Percentiles rank a stretch among this genome's conserved stretches.
phyloP scores from a whole-genome alignment of 768 basidiomycete genomes.

The Coprinopsis cinerea region DNA sequence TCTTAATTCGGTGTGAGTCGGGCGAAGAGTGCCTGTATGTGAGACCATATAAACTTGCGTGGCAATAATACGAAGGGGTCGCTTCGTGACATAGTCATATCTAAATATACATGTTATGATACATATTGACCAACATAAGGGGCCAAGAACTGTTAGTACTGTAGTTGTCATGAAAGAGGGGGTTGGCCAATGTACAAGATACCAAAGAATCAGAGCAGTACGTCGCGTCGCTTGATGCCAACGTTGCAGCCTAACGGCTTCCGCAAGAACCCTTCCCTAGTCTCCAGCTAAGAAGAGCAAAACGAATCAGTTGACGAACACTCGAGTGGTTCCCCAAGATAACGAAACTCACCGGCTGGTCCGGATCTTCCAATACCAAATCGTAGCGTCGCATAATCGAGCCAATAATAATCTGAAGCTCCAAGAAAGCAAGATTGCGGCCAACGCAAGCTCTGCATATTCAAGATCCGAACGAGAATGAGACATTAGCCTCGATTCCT shows the following conservation, averaged over 20 bases:
- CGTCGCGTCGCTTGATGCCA: slow-evolving; percentile 66
- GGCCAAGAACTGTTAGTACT: no score
- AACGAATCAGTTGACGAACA: neutral
- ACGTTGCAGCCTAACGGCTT: slow-evolving; percentile 73
- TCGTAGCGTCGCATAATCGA: slow-evolving; percentile 74
- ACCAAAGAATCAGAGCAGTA: slow-evolving; percentile 14
- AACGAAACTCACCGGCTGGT: slow-evolving; percentile 41
- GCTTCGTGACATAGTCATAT: no score
- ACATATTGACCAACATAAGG: no score
- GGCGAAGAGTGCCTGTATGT: no score
- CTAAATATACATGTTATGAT: no score
- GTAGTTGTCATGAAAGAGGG: no score
- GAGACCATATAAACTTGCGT: no score
- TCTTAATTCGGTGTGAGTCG: no score
- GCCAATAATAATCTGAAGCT: slow-evolving; percentile 75
- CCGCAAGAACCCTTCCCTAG: slow-evolving; percentile 81
- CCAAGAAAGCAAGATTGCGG: slow-evolving; percentile 73
- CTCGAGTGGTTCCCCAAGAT: slow-evolving; percentile 8
- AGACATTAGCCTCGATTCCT: neutral
- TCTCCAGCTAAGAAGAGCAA: slow-evolving; percentile 45
- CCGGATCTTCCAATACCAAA: slow-evolving; percentile 58
- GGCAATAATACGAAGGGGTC: no score
- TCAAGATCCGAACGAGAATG: slow-evolving; percentile 9
- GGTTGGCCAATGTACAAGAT: no score
- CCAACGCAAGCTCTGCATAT: slow-evolving; percentile 85